phyloP scores from a whole-genome alignment of 1,284 basidiomycete species.

The Peniophora sp. region DNA sequence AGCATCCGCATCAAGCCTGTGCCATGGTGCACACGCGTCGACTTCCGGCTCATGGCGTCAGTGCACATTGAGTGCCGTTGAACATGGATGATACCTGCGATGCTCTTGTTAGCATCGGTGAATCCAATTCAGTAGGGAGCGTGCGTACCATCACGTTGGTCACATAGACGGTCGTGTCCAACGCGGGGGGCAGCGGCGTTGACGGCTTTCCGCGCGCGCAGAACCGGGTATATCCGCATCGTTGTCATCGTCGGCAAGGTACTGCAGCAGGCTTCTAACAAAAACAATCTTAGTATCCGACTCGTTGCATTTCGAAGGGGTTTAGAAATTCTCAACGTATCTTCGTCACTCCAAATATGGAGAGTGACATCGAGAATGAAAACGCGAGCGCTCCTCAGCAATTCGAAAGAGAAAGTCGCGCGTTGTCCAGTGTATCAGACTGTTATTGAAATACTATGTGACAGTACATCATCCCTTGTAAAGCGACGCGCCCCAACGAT shows the following conservation, averaged over 20 bases:
- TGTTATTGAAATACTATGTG: too few species aligned
- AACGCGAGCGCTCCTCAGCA: slow-evolving; percentile 1
- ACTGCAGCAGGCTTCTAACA: slow-evolving; percentile 1
- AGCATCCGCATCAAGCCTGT: background rate
- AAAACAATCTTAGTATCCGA: slow-evolving; percentile 2
- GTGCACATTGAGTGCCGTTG: slow-evolving; percentile 12
- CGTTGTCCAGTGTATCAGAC: background rate
- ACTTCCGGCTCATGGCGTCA: slow-evolving; percentile 10
- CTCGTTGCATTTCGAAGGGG: slow-evolving; percentile 3
- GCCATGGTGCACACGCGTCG: slow-evolving; percentile 4
- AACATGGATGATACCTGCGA: slow-evolving; percentile 9
- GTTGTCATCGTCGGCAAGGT: slow-evolving; percentile 2
- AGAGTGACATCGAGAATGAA: slow-evolving; percentile 3
- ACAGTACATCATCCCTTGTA: background rate
- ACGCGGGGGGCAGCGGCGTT: slow-evolving; percentile 11
- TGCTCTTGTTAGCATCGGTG: background rate
- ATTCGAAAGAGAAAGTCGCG: slow-evolving; percentile 5
- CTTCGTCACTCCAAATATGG: slow-evolving; percentile 7
- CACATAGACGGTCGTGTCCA: slow-evolving; percentile 6
- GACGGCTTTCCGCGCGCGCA: slow-evolving; percentile 5
- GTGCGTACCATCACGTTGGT: slow-evolving; percentile 6
- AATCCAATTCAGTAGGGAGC: background rate
- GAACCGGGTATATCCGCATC: slow-evolving; percentile 10
- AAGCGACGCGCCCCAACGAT: slow-evolving; percentile 2
- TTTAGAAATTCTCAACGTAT: slow-evolving; percentile 3